Percentiles rank a stretch among this genome's conserved stretches.
phyloP scores from a whole-genome alignment of 1,139 yeast genomes.

The Kodamaea anthophila region DNA sequence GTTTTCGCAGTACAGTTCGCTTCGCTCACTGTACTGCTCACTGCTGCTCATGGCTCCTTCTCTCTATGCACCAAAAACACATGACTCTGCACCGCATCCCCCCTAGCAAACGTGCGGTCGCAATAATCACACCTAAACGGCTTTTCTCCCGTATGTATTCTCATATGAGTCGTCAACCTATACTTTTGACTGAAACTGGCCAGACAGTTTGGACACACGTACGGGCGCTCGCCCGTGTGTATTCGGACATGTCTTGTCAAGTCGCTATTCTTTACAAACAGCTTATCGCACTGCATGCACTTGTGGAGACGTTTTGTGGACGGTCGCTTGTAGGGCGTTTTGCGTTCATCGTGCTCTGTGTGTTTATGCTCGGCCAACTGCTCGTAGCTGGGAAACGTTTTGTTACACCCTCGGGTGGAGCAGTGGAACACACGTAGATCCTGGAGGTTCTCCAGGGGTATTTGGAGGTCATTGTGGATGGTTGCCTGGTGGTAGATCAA shows the following conservation, averaged over 20 bases:
- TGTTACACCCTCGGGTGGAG: constrained; percentile 9
- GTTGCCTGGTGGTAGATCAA: constrained; percentile 11
- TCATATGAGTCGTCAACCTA: constrained; percentile 21
- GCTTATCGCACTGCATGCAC: constrained; percentile 16
- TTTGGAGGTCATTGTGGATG: constrained; percentile 11
- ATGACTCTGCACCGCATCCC: constrained; percentile 24
- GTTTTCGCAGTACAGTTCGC: too few species aligned
- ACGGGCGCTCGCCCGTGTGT: constrained; percentile 25
- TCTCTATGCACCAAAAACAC: constrained; percentile 14
- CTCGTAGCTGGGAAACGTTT: constrained; percentile 10
- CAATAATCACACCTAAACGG: constrained; percentile 22
- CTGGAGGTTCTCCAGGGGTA: constrained; percentile 7
- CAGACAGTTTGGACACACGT: constrained; percentile 16
- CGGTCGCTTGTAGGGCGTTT: constrained; percentile 12
- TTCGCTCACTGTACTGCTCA: constrained; percentile 1
- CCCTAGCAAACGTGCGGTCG: constrained; percentile 21
- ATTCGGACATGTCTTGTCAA: constrained; percentile 20
- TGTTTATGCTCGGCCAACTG: constrained; percentile 9
- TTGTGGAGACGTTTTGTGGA: constrained; percentile 14
- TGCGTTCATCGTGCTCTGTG: constrained; percentile 7
- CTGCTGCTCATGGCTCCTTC: constrained; percentile 6
- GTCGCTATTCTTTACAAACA: constrained; percentile 19
- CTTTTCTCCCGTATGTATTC: constrained; percentile 25
- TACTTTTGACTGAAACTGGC: constrained; percentile 22
- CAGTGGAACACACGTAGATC: constrained; percentile 13